A percentile compares a stretch with the other conserved stretches of the same genome.
These are phyloP conservation scores for Aspergillus sp. DNA, from an alignment of 2,329 filamentous ascomycete species.

Conservation along the genomic window DNA sequence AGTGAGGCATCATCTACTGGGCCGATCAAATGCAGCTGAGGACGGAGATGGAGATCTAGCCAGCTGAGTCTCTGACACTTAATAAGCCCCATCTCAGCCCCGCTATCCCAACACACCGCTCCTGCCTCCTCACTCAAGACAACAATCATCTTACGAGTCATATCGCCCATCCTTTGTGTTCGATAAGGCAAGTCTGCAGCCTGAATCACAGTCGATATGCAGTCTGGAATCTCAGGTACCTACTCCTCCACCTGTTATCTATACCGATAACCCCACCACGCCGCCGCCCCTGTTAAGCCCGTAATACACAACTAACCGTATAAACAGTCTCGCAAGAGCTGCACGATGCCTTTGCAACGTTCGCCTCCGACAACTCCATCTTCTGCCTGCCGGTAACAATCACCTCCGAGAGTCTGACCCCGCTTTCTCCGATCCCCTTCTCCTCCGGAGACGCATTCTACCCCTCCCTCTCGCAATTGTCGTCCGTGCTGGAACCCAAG, in stretches of 20 bases:
- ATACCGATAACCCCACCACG: neutral
- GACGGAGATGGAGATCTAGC: neutral
- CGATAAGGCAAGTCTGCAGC: conserved; percentile 10
- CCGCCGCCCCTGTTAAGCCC: neutral
- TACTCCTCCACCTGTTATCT: neutral
- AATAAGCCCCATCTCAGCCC: conserved; percentile 10
- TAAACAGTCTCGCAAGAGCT: conserved; percentile 46
- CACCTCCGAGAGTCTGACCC: conserved; percentile 43
- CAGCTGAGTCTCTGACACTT: neutral
- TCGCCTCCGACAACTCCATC: conserved; percentile 40
- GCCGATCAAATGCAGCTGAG: neutral
- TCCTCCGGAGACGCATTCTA: conserved; percentile 47
- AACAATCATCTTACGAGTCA: neutral
- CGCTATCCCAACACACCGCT: conserved; percentile 24
- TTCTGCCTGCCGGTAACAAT: conserved; percentile 51
- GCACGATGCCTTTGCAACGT: conserved; percentile 46
- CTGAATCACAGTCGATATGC: conserved; percentile 36
- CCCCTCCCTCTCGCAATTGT: conserved; percentile 50
- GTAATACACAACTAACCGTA: neutral
- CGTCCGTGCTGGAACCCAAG: conserved; percentile 53
- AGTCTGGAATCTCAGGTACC: conserved; percentile 51
- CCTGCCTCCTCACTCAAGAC: conserved; percentile 16
- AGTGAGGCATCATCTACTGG: neutral
- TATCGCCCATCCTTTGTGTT: conserved; percentile 8
- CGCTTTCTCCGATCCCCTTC: conserved; percentile 41